Percentiles rank a stretch among this genome's conserved stretches.
Conservation (phyloP, 1,139 yeast species). For the Spathaspora jeffriesii region DNA sequence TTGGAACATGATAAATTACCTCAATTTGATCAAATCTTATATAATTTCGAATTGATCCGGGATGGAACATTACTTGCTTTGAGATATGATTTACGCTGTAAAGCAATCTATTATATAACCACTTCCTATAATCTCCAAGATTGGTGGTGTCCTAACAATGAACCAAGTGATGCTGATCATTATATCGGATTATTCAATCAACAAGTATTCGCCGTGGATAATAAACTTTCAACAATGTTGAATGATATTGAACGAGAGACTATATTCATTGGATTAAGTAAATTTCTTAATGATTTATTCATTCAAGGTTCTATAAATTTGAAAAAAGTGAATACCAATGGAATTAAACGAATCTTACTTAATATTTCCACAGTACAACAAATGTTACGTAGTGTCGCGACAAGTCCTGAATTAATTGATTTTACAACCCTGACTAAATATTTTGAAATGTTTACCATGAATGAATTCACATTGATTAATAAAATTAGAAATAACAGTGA, state of each 20-base stretch:
- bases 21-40: conserved; percentile 50
- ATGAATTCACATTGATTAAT: conserved; percentile 36
- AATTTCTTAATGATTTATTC: conserved; percentile 56
- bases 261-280: conserved; percentile 54
- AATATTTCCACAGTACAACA: conserved; percentile 78
- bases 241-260: conserved; percentile 28
- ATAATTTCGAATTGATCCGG: conserved; percentile 46
- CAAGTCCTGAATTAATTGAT: conserved; percentile 58
- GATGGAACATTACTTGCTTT: conserved; percentile 54
- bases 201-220: conserved; percentile 55
- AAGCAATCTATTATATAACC: conserved; percentile 61
- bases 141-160: conserved; percentile 52
- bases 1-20: conserved; percentile 35
- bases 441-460: conserved; percentile 53
- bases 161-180: conserved; percentile 67
- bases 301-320: conserved; percentile 63
- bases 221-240: conserved; percentile 31
- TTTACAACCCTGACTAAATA: conserved; percentile 58
- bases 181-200: conserved; percentile 60
- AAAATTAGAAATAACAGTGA: conserved; percentile 19
- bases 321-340: conserved; percentile 58
- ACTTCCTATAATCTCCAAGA: conserved; percentile 40
- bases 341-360: conserved; percentile 65
- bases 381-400: conserved; percentile 63
- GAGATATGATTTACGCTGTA: conserved; percentile 65